These are phyloP conservation scores for Stylosanthes scabra DNA, from an alignment of 331 rosid species.

Conservation along the genomic window DNA sequence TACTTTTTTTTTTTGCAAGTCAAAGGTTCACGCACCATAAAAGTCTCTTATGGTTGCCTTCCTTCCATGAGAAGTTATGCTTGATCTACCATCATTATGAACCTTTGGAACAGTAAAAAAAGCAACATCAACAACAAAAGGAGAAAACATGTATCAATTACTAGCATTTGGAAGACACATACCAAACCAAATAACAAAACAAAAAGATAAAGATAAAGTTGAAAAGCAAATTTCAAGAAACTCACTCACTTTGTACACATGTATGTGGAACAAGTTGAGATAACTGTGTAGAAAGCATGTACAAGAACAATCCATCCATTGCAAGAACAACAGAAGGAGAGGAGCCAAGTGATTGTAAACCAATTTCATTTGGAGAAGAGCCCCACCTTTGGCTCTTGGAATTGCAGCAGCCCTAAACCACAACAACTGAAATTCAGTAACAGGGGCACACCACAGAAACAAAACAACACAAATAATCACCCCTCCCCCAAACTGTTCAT, in stretches of 20 bases:
- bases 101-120: conserved; percentile 51
- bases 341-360: conserved; percentile 83
- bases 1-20: conserved; percentile 16
- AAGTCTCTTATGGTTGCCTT: conserved; percentile 76
- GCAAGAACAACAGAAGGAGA: conserved; percentile 68
- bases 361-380: conserved; percentile 78
- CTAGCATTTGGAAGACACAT: not conserved
- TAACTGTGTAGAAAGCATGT: conserved; percentile 73
- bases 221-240: conserved; percentile 27
- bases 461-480: not conserved
- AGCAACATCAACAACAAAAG: conserved; percentile 17
- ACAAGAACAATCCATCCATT: conserved; percentile 88
- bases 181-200: not conserved
- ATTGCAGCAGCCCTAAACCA: conserved; percentile 80
- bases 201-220: conserved; percentile 7
- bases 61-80: conserved; percentile 61
- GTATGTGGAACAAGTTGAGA: conserved; percentile 74
- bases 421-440: conserved; percentile 33
- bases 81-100: conserved; percentile 71
- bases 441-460: not conserved
- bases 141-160: conserved; percentile 21
- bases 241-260: conserved; percentile 75
- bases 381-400: conserved; percentile 77
- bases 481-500: conserved; percentile 18
- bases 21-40: conserved; percentile 59